Evolutionary conservation across 163 green algal genomes (phyloP), one percentile per base, ranked within the genome.

Genomic region (Prototheca cutis): DNA sequence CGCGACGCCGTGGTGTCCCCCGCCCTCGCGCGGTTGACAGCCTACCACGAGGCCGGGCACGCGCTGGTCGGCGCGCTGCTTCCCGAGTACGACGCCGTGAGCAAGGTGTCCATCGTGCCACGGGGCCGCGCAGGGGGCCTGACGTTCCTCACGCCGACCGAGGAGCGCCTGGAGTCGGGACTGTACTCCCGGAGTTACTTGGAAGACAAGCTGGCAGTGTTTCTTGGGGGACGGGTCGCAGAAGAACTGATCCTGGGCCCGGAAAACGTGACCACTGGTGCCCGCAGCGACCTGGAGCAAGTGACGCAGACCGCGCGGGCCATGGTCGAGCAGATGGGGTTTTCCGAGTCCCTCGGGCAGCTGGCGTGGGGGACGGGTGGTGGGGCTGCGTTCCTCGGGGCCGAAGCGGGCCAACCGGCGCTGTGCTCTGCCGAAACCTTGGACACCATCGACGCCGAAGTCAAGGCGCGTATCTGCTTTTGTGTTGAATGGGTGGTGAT

Each of bases 161-260:
- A 97, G 83, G 93, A 98, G 81, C 82, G 91, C 39, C 83, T 99
- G 31, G 93, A 99, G 83, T 87, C 66, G 15, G 92, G 91, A 3
- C 82, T 98, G 48, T 96, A 95, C 85, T 80, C 40, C 48, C 70
- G 71, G 28, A 77, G 63, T 8, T 97, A 97, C 80, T 80, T 97
- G 56, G 90, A 97, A 83, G 97, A 98, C 77, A 87, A 98, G 88
- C 96, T 99, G 91, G 80, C 86, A 21, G 93, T 98, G 31, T 90
- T 91, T 1, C 75, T 99, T 64, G 93, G 93, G 45, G 93, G 93
- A 33, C 89, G 93, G 39, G 88, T 99, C 51, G 93, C 93, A 15
- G 93, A 99, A 85, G 93, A 99, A 84, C 74, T 99, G 4, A 98
- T 99, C 67, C 98, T 97, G 57, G 93, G 93, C n/a, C 78, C 88